phyloP scores from a whole-genome alignment of 768 basidiomycete species.

The Dioszegia hungarica region DNA sequence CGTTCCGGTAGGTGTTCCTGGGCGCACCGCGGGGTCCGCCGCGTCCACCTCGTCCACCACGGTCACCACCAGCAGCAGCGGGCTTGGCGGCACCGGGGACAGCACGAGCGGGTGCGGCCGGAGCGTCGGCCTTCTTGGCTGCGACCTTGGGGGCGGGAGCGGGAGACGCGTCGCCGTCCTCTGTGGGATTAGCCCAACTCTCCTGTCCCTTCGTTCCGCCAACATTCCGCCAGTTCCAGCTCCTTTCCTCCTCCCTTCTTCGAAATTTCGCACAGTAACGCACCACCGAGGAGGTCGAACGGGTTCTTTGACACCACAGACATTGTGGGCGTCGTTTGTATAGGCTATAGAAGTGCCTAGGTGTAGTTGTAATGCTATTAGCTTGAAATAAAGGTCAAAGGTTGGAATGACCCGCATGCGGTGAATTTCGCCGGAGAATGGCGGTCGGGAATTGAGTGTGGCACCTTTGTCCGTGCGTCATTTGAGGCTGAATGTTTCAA shows the following conservation, averaged over 20 bases:
- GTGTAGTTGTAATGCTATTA: too few relatives aligned
- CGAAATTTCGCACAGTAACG: conserved; percentile 7
- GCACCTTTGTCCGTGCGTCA: background rate
- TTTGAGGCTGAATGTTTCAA: background rate
- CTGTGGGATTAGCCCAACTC: conserved; percentile 6
- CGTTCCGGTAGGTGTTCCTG: conserved; percentile 29
- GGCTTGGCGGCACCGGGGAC: conserved; percentile 37
- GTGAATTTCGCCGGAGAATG: background rate
- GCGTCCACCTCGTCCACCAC: conserved; percentile 28
- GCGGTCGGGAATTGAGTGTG: background rate
- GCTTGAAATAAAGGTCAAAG: too few relatives aligned
- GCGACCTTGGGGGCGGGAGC: conserved; percentile 29
- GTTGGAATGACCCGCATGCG: background rate
- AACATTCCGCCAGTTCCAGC: background rate
- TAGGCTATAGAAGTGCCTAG: background rate
- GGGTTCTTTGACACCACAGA: conserved; percentile 44
- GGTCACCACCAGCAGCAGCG: conserved; percentile 10
- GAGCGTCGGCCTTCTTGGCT: conserved; percentile 28
- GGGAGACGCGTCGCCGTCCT: conserved; percentile 41
- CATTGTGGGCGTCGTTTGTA: conserved; percentile 18
- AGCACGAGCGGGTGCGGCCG: conserved; percentile 23
- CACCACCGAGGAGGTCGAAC: conserved; percentile 44
- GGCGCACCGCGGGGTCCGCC: conserved; percentile 34
- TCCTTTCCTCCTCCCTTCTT: background rate
- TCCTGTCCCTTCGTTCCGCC: background rate